Evolutionary conservation across 345 rosid species (phyloP), one percentile per base, ranked within the genome.

Genomic region (Hypericum perforatum): DNA sequence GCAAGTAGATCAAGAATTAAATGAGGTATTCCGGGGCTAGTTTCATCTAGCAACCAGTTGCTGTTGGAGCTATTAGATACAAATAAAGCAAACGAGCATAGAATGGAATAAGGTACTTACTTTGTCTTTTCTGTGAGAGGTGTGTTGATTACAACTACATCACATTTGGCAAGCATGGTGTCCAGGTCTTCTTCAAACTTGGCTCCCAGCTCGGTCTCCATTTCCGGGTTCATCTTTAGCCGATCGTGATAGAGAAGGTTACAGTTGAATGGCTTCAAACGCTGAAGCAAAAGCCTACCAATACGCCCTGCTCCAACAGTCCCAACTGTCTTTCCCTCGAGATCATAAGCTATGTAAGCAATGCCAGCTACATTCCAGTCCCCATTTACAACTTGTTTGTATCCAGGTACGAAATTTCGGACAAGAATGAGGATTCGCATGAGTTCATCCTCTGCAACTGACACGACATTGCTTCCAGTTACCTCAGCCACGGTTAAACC

Each of bases 311-410:
- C 84, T 45, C 96, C 95, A 15, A 85, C 77, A n/a, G 98, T 91
- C 39, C 96, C 98, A 0, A 87, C 79, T 5, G 88, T 92, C 79
- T 87, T 92, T 40, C 94, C 98, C 69, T 92, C 95, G 9, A 92
- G 94, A 78, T 92, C 96, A 52, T 92, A 92, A 41, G 98, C 80
- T 68, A 90, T 80, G 53, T 87, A 67, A 11, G 98, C 78, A 49
- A 92, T 74, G 16, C 71, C 90, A 0, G 95, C 98, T 6, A 92
- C 95, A 59, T 92, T 83, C 96, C 96, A 92, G n/a, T 87, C 96
- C 6, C 96, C 95, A 16, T 45, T 78, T 39, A 82, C 57, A 57
- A 88, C 87, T 58, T 92, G 98, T 42, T 81, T 82, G 52, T 87
- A 38, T 44, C 98, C 95, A 43, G 98, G 90, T n/a, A 92, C 8